phyloP scores from a whole-genome alignment of 192 early-diverging fungal genomes.

The Glomus cerebriforme region DNA sequence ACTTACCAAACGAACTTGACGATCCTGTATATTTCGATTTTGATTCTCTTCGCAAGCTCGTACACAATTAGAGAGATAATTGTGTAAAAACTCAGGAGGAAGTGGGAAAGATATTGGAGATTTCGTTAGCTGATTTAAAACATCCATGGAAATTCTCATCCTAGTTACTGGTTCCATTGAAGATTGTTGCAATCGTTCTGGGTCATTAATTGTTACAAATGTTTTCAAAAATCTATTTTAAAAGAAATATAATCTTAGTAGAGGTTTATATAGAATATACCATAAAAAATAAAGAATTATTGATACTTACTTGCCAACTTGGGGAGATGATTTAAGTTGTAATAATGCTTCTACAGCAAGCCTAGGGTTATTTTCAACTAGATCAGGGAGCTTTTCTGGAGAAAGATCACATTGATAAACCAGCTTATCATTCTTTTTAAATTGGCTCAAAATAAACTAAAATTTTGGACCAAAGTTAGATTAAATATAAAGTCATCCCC shows the following conservation, averaged over 20 bases:
- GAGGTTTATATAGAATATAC: not conserved
- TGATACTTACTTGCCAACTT: conserved; percentile 41
- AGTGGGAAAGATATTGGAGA: conserved; percentile 4
- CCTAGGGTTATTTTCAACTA: conserved; percentile 51
- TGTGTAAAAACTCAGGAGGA: conserved; percentile 33
- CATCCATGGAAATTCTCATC: conserved; percentile 35
- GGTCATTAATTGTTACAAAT: conserved; percentile 6
- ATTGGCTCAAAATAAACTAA: conserved; percentile 23
- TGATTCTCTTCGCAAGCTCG: conserved; percentile 33
- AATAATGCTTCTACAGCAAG: conserved; percentile 42
- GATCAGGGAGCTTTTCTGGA: conserved; percentile 38
- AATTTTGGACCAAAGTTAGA: not conserved
- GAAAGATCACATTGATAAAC: conserved; percentile 26
- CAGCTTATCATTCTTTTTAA: conserved; percentile 14
- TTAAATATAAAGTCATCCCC: not conserved
- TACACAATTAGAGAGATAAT: conserved; percentile 37
- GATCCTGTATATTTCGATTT: conserved; percentile 32
- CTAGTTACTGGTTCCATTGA: conserved; percentile 16
- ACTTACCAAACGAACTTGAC: conserved; percentile 41
- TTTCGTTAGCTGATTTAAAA: conserved; percentile 33
- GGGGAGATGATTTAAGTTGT: conserved; percentile 30
- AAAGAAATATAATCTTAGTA: not conserved
- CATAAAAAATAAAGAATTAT: not conserved
- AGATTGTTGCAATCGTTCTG: conserved; percentile 2
- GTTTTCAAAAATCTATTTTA: conserved; percentile 25